phyloP scores from a whole-genome alignment of 495 filamentous ascomycete genomes.

The Acidomyces sp. region DNA sequence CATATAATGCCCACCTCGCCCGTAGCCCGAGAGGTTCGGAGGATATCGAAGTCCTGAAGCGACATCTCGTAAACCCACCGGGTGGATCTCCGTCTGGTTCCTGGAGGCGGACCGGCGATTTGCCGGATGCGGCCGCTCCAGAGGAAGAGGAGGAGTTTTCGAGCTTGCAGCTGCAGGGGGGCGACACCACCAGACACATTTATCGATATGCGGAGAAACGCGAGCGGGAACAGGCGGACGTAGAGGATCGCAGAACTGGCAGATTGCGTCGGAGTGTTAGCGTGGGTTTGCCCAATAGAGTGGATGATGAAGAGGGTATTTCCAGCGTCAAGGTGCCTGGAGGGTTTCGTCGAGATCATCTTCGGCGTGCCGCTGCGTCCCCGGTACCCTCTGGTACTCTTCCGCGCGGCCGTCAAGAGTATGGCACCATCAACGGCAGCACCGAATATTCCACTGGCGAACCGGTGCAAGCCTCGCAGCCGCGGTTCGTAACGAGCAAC shows the following conservation, averaged over 20 bases:
- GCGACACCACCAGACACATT: conserved; percentile 84
- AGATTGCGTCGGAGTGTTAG: conserved; percentile 53
- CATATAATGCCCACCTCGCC: conserved; percentile 14
- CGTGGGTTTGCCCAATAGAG: conserved; percentile 56
- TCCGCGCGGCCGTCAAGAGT: conserved; percentile 12
- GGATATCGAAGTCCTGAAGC: conserved; percentile 29
- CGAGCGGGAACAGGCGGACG: conserved; percentile 53
- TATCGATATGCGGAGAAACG: conserved; percentile 89
- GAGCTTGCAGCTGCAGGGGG: conserved; percentile 79
- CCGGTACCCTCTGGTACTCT: conserved; percentile 34
- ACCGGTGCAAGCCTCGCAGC: conserved; percentile 32
- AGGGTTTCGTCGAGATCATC: conserved; percentile 79
- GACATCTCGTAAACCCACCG: conserved; percentile 28
- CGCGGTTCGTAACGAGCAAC: conserved; percentile 67
- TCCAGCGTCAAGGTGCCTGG: conserved; percentile 80
- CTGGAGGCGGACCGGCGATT: conserved; percentile 1
- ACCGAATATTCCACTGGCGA: conserved; percentile 23
- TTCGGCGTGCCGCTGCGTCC: conserved; percentile 54
- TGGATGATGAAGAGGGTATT: conserved; percentile 56
- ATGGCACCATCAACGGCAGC: conserved; percentile 34
- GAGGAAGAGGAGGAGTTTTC: conserved; percentile 70
- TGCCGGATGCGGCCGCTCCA: background rate
- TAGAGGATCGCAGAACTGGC: conserved; percentile 37
- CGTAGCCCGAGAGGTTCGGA: conserved; percentile 25
- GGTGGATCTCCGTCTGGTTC: conserved; percentile 15